Conservation (phyloP, 2,329 filamentous ascomycete species). For the Hypoxylon sp. region DNA sequence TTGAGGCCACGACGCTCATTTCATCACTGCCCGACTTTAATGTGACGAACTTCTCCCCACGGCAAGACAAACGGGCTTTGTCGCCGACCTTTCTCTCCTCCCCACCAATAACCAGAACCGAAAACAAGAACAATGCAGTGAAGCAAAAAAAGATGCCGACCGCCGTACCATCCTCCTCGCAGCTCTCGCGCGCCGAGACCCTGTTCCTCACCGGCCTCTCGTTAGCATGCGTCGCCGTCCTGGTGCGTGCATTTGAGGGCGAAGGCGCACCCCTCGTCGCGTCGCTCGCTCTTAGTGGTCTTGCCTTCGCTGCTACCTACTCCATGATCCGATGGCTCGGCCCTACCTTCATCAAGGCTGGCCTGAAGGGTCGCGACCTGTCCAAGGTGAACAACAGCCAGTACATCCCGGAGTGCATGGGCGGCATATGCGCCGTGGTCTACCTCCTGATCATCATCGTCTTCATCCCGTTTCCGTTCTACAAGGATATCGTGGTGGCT, state of each 20-base stretch:
- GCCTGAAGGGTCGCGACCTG: slow-evolving; percentile 89
- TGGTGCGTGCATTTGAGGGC: slow-evolving; percentile 78
- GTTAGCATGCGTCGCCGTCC: slow-evolving; percentile 73
- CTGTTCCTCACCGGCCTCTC: slow-evolving; percentile 68
- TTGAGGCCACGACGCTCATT: slow-evolving; percentile 31
- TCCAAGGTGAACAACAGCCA: slow-evolving; percentile 69
- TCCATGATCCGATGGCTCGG: slow-evolving; percentile 94
- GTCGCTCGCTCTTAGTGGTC: slow-evolving; percentile 83
- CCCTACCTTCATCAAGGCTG: slow-evolving; percentile 84
- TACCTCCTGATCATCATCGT: slow-evolving; percentile 89
- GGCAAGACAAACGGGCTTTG: slow-evolving; percentile 14
- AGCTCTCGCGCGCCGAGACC: slow-evolving; percentile 63
- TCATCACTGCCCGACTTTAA: slow-evolving; percentile 24
- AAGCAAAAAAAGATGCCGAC: slow-evolving; percentile 39
- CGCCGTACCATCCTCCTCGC: slow-evolving; percentile 42
- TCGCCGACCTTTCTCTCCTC: slow-evolving; percentile 16
- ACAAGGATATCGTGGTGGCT: slow-evolving; percentile 95
- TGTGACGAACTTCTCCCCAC: slow-evolving; percentile 10
- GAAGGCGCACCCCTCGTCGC: slow-evolving; percentile 91
- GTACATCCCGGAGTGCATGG: slow-evolving; percentile 89
- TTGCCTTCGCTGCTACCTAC: slow-evolving; percentile 84
- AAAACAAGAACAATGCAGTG: slow-evolving; percentile 12
- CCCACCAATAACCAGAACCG: too few relatives aligned
- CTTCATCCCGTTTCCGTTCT: slow-evolving; percentile 97
- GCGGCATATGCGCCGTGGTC: slow-evolving; percentile 88